phyloP scores from a whole-genome alignment of 306 rosid genomes.

The Rosa lucieae region DNA sequence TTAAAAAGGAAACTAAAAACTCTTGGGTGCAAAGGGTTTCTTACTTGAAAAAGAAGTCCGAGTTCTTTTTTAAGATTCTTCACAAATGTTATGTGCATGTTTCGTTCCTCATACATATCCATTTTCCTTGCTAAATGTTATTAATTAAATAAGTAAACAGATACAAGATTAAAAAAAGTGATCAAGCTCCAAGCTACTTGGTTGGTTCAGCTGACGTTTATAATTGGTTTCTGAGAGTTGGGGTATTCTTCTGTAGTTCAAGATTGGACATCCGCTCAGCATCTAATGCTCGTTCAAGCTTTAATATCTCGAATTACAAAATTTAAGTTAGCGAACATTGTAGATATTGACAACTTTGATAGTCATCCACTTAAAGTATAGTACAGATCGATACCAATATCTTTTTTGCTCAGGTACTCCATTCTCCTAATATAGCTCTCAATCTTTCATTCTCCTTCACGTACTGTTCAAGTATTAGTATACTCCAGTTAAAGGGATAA shows the following conservation, averaged over 20 bases:
- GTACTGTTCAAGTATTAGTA: conserved; percentile 44
- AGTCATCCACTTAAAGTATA: no score
- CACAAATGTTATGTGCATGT: no score
- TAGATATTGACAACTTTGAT: not conserved
- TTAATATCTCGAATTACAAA: not conserved
- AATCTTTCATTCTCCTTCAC: conserved; percentile 97
- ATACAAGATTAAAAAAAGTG: no score
- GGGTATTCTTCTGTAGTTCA: conserved; percentile 52
- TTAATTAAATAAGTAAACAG: no score
- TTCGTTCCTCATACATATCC: no score
- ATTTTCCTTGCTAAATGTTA: no score
- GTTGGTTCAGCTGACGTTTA: conserved; percentile 30
- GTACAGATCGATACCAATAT: conserved; percentile 31
- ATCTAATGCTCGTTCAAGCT: conserved; percentile 66
- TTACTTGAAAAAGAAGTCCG: no score
- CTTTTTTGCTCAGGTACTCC: conserved; percentile 98
- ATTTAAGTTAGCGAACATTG: not conserved
- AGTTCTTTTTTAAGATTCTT: no score
- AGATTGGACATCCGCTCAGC: conserved; percentile 48
- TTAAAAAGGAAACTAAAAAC: no score
- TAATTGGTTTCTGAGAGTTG: conserved; percentile 32
- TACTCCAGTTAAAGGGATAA: not conserved
- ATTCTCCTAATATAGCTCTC: conserved; percentile 92
- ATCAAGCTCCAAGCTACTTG: conserved; percentile 12
- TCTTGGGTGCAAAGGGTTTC: no score